Percentiles rank a stretch among this genome's conserved stretches.
Evolutionary conservation across 2,329 filamentous ascomycete genomes (phyloP).

Genomic region (Teratosphaeria gauchensis): DNA sequence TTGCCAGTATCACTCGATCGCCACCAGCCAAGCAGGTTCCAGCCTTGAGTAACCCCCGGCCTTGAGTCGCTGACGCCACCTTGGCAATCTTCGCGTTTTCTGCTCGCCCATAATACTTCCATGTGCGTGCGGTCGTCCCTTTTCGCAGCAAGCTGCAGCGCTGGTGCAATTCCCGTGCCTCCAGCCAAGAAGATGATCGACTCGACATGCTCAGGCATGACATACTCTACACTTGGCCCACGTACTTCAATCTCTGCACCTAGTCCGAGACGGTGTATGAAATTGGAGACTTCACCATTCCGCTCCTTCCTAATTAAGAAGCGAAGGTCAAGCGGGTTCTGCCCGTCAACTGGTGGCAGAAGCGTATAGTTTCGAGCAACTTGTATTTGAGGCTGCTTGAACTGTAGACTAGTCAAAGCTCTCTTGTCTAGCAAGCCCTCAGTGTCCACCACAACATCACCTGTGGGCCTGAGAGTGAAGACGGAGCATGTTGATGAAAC

Average conservation of each 20-base stretch:
- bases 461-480: constrained; percentile 49
- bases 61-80: constrained; percentile 46
- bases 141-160: constrained; percentile 65
- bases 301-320: constrained; percentile 72
- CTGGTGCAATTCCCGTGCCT: constrained; percentile 85
- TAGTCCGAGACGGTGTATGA: constrained; percentile 54
- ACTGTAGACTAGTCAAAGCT: constrained; percentile 78
- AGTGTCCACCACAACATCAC: constrained; percentile 9
- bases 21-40: constrained; percentile 10
- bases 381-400: constrained; percentile 90
- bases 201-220: constrained; percentile 42
- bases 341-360: constrained; percentile 47
- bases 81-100: constrained; percentile 54
- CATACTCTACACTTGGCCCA: constrained; percentile 63
- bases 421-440: constrained; percentile 24
- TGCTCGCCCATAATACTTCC: constrained; percentile 74
- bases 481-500: constrained; percentile 61
- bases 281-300: constrained; percentile 77
- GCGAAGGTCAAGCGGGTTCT: constrained; percentile 41
- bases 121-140: constrained; percentile 43
- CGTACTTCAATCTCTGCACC: constrained; percentile 63
- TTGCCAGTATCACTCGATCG: constrained; percentile 1
- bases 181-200: constrained; percentile 77
- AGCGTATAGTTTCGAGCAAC: constrained; percentile 89
- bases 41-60: constrained; percentile 2